Percentiles rank a stretch among this genome's conserved stretches.
Evolutionary conservation across 129 eudicot genomes (phyloP).

Genomic region (Calendula officinalis): DNA sequence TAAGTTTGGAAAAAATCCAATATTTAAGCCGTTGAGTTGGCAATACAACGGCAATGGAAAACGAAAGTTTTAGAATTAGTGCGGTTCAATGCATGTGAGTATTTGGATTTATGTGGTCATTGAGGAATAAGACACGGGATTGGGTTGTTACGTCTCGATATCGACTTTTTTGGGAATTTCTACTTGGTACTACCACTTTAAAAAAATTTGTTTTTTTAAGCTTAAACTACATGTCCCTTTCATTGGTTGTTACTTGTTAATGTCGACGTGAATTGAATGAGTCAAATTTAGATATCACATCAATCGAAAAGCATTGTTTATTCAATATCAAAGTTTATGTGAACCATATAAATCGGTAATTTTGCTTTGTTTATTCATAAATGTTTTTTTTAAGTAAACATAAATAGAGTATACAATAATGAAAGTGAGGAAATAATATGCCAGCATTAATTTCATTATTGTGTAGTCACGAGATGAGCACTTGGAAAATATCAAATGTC

Average conservation of each 20-base stretch:
- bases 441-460: conserved; percentile 4
- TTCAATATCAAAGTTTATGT: too few relatives aligned
- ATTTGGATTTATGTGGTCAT: conserved; percentile 11
- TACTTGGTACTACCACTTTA: background rate
- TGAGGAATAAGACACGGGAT: background rate
- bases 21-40: background rate
- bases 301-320: too few relatives aligned
- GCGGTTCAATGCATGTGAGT: conserved; percentile 24
- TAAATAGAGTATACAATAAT: too few relatives aligned
- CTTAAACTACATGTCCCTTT: too few relatives aligned
- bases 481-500: conserved; percentile 3
- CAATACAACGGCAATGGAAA: background rate
- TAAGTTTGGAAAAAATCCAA: background rate
- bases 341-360: too few relatives aligned
- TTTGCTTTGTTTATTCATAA: too few relatives aligned
- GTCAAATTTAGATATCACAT: too few relatives aligned
- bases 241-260: too few relatives aligned
- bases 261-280: too few relatives aligned
- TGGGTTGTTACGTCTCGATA: conserved; percentile 13
- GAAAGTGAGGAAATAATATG: conserved; percentile 10
- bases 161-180: background rate
- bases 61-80: background rate
- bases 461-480: conserved; percentile 28
- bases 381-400: too few relatives aligned
- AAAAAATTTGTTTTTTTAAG: background rate